Evolutionary conservation across 73 alveolate species (phyloP).

Genomic region (Symbiodinium pilosum): DNA sequence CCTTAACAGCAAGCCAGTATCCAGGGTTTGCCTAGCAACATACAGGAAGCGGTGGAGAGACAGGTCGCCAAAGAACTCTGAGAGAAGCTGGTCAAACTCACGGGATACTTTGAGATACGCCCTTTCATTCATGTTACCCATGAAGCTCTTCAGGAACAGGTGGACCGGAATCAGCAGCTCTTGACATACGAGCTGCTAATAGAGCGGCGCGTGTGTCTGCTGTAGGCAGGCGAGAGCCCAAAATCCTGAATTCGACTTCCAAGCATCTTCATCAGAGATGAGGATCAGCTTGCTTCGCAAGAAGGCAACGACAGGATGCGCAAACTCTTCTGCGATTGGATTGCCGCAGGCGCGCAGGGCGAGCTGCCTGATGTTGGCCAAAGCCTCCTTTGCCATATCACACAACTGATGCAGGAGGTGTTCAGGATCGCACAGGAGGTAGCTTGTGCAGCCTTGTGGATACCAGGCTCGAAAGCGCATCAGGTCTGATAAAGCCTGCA

Average conservation of each 20-base stretch:
- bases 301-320: neutral
- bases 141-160: neutral
- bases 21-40: neutral
- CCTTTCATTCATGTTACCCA: neutral
- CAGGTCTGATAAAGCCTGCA: neutral
- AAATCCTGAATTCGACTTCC: neutral
- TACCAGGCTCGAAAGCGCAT: neutral
- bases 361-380: neutral
- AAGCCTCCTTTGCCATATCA: neutral
- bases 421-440: neutral
- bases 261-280: neutral
- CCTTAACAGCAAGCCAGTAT: neutral
- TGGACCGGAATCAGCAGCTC: neutral
- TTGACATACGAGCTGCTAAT: neutral
- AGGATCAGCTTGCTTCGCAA: neutral
- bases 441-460: neutral
- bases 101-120: neutral
- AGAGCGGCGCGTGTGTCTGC: neutral
- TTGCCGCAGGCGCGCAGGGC: neutral
- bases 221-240: slow-evolving; percentile 2
- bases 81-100: neutral
- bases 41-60: neutral
- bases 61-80: neutral
- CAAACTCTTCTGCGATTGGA: no score
- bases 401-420: neutral